Evolutionary conservation across 1,284 basidiomycete genomes (phyloP).

Genomic region (Leucoagaricus sp.): DNA sequence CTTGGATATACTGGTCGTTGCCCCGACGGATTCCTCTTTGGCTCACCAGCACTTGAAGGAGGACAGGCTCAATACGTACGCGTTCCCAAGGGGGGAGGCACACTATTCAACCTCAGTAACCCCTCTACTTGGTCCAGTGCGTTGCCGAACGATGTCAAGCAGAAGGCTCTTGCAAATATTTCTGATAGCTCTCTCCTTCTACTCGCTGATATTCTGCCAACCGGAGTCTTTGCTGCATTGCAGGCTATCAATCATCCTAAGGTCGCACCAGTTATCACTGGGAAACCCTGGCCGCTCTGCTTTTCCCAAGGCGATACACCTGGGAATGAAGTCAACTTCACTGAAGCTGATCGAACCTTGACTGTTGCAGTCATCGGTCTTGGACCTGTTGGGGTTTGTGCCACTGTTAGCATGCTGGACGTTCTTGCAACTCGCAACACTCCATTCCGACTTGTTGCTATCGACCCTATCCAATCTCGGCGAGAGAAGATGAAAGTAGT

Average conservation of each 20-base stretch:
- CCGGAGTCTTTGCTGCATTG: constrained; percentile 73
- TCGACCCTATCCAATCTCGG: constrained; percentile 60
- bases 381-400: constrained; percentile 78
- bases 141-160: constrained; percentile 32
- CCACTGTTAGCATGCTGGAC: constrained; percentile 65
- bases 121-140: constrained; percentile 39
- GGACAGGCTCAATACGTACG: constrained; percentile 88
- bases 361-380: constrained; percentile 70
- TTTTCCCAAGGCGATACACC: constrained; percentile 24
- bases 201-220: constrained; percentile 81
- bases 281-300: constrained; percentile 57
- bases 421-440: constrained; percentile 47
- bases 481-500: constrained; percentile 59
- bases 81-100: constrained; percentile 79
- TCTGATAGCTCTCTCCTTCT: constrained; percentile 68
- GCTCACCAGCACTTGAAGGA: constrained; percentile 72
- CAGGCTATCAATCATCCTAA: constrained; percentile 77
- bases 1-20: constrained; percentile 81
- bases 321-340: constrained; percentile 30
- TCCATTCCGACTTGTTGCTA: constrained; percentile 57
- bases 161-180: constrained; percentile 40
- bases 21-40: constrained; percentile 66
- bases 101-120: constrained; percentile 68
- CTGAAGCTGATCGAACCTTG: constrained; percentile 48
- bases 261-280: constrained; percentile 54